These are phyloP conservation scores for Mangifera indica DNA, from an alignment of 345 rosid species.

Conservation along the genomic window DNA sequence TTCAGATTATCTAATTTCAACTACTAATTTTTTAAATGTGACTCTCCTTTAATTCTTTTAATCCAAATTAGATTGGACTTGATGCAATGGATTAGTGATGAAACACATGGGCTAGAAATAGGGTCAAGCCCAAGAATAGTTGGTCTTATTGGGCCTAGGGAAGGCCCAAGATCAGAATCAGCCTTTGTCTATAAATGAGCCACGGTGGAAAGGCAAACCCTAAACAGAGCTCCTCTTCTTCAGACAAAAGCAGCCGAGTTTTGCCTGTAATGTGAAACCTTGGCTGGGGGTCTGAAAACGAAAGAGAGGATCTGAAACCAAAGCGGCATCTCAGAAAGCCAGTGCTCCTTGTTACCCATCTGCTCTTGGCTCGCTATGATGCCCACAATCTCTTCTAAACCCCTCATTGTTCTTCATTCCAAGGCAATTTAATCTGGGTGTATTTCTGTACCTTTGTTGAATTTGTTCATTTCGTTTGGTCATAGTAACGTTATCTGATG, in stretches of 20 bases:
- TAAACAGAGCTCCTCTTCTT: constrained; percentile 13
- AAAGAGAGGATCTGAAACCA: constrained; percentile 10
- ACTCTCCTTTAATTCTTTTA: too few species aligned
- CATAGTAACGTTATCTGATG: too few species aligned
- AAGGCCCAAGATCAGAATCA: background rate
- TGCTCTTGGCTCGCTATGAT: constrained; percentile 23
- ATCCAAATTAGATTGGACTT: too few species aligned
- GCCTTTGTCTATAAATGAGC: background rate
- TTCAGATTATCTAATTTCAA: too few species aligned
- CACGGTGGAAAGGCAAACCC: background rate
- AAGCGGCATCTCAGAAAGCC: constrained; percentile 24
- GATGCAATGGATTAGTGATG: too few species aligned
- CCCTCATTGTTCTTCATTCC: too few species aligned
- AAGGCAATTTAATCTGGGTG: too few species aligned
- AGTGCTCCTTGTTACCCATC: background rate
- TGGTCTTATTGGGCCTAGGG: background rate
- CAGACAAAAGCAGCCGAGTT: background rate
- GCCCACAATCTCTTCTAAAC: background rate
- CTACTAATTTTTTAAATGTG: too few species aligned
- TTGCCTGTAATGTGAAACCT: background rate
- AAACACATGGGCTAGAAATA: background rate
- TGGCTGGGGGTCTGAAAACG: background rate
- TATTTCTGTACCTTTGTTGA: too few species aligned
- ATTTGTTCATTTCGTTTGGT: background rate
- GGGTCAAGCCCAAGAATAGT: background rate